Base-by-base conservation (phyloP, 768 basidiomycete genomes). In the Nevesoporus exiguus region DNA sequence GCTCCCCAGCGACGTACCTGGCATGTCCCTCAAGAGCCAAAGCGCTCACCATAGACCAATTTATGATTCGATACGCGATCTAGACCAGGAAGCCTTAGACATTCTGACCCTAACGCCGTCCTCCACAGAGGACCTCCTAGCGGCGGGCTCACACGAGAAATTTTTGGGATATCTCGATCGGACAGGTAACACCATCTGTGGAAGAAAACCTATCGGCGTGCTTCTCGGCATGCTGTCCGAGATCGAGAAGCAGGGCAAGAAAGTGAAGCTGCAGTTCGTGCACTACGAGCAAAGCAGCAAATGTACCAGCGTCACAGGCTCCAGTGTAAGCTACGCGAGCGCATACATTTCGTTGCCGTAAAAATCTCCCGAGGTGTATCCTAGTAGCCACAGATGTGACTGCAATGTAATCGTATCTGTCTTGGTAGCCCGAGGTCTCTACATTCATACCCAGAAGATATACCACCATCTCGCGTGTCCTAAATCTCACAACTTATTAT, bases 291-390 rank as follows among this genome's bases (percentile, higher is more conserved):
- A 98, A 72, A 98, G 94, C 66, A 89, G 84, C 64, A 76, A 79
- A 52, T 93, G 90, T 65, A 59, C 75, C 59, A 81, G 72, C 17
- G 65, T 88, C 50, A 72, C 76, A 44, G 91, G 94, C 69, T 91
- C 88, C 31, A 98, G 96, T 66, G 97, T 99, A 21, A 96, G 93
- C 71, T 99, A 99, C 66, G 95, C 94, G 8, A 96, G 94, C 67
- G 97, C 86, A 29, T 93, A 85, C 72, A 73, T 92, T 41, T 78
- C 74, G 33, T 80, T 91, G 68, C 42, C 45, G 41, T 71, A 66
- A 56, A 47, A 30, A 49, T 42, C 14, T 33, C 24, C 47, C n/a
- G 39, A 42, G 37, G 46, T 47, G 47, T 57, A 47, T 39, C 21
- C 24, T 11, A 47, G 25, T 46, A 52, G 37, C 36, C 42, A 3